These are phyloP conservation scores for Rhizoclosmatium globosum DNA, from an alignment of 192 early-diverging fungal species.

Conservation along the genomic window DNA sequence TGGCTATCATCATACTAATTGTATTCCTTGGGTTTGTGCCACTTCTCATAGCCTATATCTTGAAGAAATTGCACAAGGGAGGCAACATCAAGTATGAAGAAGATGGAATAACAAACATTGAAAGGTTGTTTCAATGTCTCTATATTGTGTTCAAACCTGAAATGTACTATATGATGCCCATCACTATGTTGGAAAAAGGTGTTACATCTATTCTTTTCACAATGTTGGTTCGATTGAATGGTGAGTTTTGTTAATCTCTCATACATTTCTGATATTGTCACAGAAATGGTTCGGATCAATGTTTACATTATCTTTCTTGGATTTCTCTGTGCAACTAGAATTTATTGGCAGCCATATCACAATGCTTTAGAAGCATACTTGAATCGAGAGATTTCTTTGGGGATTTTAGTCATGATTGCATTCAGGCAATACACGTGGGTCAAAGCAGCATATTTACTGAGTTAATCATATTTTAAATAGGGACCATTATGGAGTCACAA, in stretches of 20 bases:
- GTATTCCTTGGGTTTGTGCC: constrained; percentile 23
- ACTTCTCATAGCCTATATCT: background rate
- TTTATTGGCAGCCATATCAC: constrained; percentile 34
- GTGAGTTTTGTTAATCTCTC: constrained; percentile 1
- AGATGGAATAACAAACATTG: constrained; percentile 30
- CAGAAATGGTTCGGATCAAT: constrained; percentile 23
- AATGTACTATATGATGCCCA: constrained; percentile 25
- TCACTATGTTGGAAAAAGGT: constrained; percentile 38
- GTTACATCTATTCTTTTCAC: constrained; percentile 33
- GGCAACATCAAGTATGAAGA: constrained; percentile 27
- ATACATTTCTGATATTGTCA: background rate
- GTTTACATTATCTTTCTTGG: constrained; percentile 25
- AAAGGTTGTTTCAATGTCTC: constrained; percentile 29
- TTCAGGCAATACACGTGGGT: constrained; percentile 15
- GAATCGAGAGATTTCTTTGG: constrained; percentile 29
- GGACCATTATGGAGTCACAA: constrained; percentile 13
- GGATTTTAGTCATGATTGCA: constrained; percentile 32
- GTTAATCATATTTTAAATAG: no score
- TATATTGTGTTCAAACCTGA: constrained; percentile 38
- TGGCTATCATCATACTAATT: constrained; percentile 29
- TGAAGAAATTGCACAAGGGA: background rate
- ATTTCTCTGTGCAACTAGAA: constrained; percentile 23
- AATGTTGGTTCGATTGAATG: constrained; percentile 11
- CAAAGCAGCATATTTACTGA: no score
- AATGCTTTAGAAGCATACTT: constrained; percentile 34